A percentile compares a stretch with the other conserved stretches of the same genome.
These are phyloP conservation scores for Terana coerulea DNA, from an alignment of 768 basidiomycete species.

Conservation along the genomic window DNA sequence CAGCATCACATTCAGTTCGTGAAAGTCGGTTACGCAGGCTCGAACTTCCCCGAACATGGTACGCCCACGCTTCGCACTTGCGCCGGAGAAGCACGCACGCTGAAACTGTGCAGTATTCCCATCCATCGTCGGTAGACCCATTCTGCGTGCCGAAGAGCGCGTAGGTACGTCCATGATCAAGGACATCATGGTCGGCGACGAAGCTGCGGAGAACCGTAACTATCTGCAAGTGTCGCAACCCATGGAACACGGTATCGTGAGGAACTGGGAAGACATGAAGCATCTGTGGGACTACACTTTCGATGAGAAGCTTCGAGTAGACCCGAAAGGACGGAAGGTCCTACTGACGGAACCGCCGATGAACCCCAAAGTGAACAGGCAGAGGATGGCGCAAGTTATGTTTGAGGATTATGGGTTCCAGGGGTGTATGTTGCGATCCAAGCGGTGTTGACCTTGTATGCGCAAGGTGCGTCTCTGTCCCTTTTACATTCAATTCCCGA, in stretches of 20 bases:
- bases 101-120: conserved; percentile 70
- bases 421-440: conserved; percentile 98
- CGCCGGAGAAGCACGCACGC: not conserved
- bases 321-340: conserved; percentile 84
- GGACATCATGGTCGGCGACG: conserved; percentile 98
- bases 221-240: conserved; percentile 97
- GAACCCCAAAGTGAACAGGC: conserved; percentile 93
- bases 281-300: conserved; percentile 99
- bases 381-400: conserved; percentile 97
- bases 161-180: conserved; percentile 80
- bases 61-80: not conserved
- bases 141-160: conserved; percentile 95
- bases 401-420: conserved; percentile 98
- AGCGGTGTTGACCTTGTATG: conserved; percentile 96
- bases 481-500: not conserved
- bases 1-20: conserved; percentile 41
- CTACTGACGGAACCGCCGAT: conserved; percentile 97
- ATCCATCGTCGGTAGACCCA: conserved; percentile 94
- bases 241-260: conserved; percentile 98
- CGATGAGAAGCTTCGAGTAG: conserved; percentile 87
- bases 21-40: conserved; percentile 61
- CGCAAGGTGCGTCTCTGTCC: conserved; percentile 71
- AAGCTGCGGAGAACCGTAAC: conserved; percentile 90
- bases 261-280: conserved; percentile 99
- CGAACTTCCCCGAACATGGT: conserved; percentile 55